Evolutionary conservation across 2,329 filamentous ascomycete species (phyloP).

Genomic region (Epichloe sibirici): DNA sequence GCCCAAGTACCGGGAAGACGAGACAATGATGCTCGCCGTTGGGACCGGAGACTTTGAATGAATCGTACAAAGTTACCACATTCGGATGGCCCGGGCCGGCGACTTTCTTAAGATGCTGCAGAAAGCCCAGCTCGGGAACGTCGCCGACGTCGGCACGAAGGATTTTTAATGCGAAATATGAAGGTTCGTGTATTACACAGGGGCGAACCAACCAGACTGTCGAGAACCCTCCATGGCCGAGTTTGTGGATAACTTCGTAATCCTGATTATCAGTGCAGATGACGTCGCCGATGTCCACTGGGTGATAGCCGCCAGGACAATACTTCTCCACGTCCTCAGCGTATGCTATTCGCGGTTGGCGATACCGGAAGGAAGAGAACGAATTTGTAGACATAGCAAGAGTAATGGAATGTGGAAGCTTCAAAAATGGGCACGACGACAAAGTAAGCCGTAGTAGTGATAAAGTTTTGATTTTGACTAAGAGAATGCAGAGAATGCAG

Average conservation of each 20-base stretch:
- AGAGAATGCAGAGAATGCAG: too few relatives aligned
- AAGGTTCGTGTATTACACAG: neutral
- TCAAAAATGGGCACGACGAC: too few relatives aligned
- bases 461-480: too few relatives aligned
- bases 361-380: constrained; percentile 1
- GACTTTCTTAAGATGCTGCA: constrained; percentile 1
- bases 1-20: constrained; percentile 3
- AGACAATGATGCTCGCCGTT: constrained; percentile 6
- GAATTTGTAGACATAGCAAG: too few relatives aligned
- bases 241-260: constrained; percentile 8
- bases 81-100: constrained; percentile 6
- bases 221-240: constrained; percentile 9
- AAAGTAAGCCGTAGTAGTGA: too few relatives aligned
- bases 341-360: constrained; percentile 3
- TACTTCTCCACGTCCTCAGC: constrained; percentile 7
- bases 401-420: too few relatives aligned
- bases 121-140: neutral
- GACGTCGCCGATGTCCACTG: constrained; percentile 7
- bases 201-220: constrained; percentile 8
- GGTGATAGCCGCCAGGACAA: constrained; percentile 7
- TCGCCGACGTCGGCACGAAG: constrained; percentile 4
- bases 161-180: constrained; percentile 6
- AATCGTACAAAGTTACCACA: constrained; percentile 1
- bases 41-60: constrained; percentile 3
- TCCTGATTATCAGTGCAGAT: neutral